Base-by-base conservation (phyloP, 805 yeast genomes). In the Kodamaea restingae region DNA sequence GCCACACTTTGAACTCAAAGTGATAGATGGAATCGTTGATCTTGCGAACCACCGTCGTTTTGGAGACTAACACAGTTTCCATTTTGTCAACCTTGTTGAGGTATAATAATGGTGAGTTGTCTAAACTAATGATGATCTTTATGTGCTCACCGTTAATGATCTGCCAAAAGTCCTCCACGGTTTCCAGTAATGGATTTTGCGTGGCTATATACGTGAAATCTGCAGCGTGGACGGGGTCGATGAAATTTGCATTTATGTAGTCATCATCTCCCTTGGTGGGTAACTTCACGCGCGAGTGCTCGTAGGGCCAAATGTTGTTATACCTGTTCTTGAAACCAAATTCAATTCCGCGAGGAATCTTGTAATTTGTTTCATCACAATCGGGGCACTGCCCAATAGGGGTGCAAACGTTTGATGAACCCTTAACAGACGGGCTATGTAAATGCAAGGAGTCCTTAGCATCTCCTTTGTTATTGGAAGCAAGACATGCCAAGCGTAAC, bases 231-330 rank as follows among this genome's bases (percentile, higher is more conserved):
- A 17, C n/a, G 3, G 40, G 40, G n/a, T 53, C 37, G 35, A 70
- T 67, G 42, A 65, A 68, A 44, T 69, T 70, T 15, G 71, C 76
- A 44, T 70, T 70, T 52, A 70, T 65, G 49, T 70, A 70, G 43
- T 70, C 75, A 43, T 65, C 70, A 12, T 40, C 43, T 4, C 32
- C 32, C 2, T 61, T 47, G 18, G 47, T 46, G 21, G 47, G 47
- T 22, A 67, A 43, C 35, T 58, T 64, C 11, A 70, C 75, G 32
- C 75, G 51, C 2, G 75, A 68, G 43, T 70, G 76, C 48, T 70
- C 76, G 48, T 69, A 70, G 0, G 76, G 76, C 73, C 73, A 70
- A 7, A 70, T 61, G 39, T 70, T 70, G 27, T 67, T 63, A 52
- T 70, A 70, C 34, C 76, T 49, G 44, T 70, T 47, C 27, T 47